Evolutionary conservation across 495 filamentous ascomycete species (phyloP), one percentile per base, ranked within the genome.

Genomic region (Wilcoxina mikolae): DNA sequence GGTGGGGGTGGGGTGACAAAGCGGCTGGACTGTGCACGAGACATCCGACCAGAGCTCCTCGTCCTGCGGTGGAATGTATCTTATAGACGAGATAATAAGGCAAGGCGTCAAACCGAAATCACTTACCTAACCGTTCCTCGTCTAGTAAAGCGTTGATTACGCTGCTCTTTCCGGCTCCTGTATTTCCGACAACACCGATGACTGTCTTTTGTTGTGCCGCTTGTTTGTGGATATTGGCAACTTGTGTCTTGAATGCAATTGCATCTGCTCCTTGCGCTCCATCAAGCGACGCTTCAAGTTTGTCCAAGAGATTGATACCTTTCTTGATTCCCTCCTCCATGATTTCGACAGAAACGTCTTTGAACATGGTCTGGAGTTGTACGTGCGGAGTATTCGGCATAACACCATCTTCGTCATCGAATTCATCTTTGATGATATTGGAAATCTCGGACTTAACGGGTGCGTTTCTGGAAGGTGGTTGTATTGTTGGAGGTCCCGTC

Each of bases 131-230:
- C 31, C 60, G 65, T 10, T 76, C 71, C 45, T 81, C 74, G 20
- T 80, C 76, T 17, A 78, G 66, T 10, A 81, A 62, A 1, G 76
- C 76, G 60, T 80, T 81, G 53, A 82, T 81, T 0, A 79, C 64
- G 0, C 74, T 78, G 22, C 74, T 77, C 54, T 82, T 82, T 0
- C 78, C 78, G 20, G 73, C 72, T 0, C 78, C 78, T 0, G 78
- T 80, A 51, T 68, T 74, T 9, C 78, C 78, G 4, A 79, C 72
- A 15, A 82, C 75, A 20, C 76, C 76, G 26, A 81, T 68, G 15
- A 79, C 68, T 7, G 73, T 74, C 38, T 66, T 71, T 0, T 22
- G 62, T 0, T 68, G 66, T 46, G 77, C 72, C 35, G 73, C 69
- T 47, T 69, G 71, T 42, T 69, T 67, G 24, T 57, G 58, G 29